Evolutionary conservation across 1,139 yeast species (phyloP).

Genomic region (Yamadazyma diddensiae): DNA sequence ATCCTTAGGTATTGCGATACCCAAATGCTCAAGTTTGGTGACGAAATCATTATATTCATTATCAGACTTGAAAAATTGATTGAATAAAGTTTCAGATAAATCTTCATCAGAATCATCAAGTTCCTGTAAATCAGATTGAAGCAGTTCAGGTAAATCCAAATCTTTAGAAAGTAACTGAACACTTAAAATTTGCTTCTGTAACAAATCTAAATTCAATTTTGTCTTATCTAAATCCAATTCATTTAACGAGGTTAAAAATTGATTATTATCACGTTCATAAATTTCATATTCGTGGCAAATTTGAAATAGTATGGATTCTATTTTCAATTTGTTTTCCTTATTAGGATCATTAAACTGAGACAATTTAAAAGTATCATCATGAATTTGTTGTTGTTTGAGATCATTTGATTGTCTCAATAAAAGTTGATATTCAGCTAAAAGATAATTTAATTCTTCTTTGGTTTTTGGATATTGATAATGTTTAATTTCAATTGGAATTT

Average conservation of each 20-base stretch:
- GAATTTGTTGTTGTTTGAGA: conserved; percentile 3
- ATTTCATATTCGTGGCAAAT: conserved; percentile 30
- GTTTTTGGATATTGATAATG: conserved; percentile 23
- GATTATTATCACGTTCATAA: conserved; percentile 22
- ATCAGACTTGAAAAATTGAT: conserved; percentile 14
- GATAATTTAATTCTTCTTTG: conserved; percentile 28
- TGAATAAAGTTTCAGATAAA: conserved; percentile 8
- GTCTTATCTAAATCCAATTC: conserved; percentile 6
- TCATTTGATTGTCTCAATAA: conserved; percentile 16
- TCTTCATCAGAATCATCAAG: conserved; percentile 2
- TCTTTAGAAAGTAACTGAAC: conserved; percentile 76
- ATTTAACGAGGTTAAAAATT: conserved; percentile 20
- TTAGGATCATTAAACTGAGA: conserved; percentile 18
- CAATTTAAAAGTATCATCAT: conserved; percentile 6
- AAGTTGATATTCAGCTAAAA: conserved; percentile 32
- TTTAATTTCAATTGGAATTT: too few relatives aligned
- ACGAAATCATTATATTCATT: conserved; percentile 21
- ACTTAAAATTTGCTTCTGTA: conserved; percentile 70
- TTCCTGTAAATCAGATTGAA: conserved; percentile 24
- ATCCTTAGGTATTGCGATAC: conserved; percentile 26
- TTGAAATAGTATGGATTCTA: conserved; percentile 31
- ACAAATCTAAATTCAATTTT: conserved; percentile 44
- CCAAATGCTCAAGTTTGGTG: conserved; percentile 29
- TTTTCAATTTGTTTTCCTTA: conserved; percentile 21
- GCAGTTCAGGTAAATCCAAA: conserved; percentile 63